phyloP scores from a whole-genome alignment of 1,284 basidiomycete species.

The Naganishia liquefaciens region DNA sequence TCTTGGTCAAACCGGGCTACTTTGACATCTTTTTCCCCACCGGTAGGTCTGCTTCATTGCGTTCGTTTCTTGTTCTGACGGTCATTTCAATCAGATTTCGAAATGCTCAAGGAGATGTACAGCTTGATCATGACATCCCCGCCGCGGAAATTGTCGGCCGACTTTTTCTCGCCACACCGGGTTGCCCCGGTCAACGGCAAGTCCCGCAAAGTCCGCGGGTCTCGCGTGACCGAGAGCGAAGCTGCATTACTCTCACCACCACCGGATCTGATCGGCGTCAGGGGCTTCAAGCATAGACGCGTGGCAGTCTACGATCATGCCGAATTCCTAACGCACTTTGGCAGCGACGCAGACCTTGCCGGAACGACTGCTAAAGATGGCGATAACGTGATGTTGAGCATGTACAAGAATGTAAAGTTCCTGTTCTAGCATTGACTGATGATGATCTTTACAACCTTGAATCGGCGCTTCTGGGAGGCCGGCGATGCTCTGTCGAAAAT shows the following conservation, averaged over 20 bases:
- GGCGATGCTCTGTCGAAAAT: background rate
- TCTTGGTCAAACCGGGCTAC: slow-evolving; percentile 90
- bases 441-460: background rate
- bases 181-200: background rate
- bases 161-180: slow-evolving; percentile 21
- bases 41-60: slow-evolving; percentile 40
- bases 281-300: slow-evolving; percentile 45
- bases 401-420: slow-evolving; percentile 53
- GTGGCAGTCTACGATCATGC: slow-evolving; percentile 50
- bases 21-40: slow-evolving; percentile 99
- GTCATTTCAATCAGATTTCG: slow-evolving; percentile 64
- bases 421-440: slow-evolving; percentile 44
- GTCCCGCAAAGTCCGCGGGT: background rate
- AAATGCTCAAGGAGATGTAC: slow-evolving; percentile 81
- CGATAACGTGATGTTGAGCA: slow-evolving; percentile 47
- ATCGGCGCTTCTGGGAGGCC: background rate
- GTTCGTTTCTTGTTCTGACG: slow-evolving; percentile 41
- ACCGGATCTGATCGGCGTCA: slow-evolving; percentile 38
- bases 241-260: slow-evolving; percentile 6
- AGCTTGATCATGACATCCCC: slow-evolving; percentile 66
- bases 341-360: slow-evolving; percentile 41
- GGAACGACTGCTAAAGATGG: slow-evolving; percentile 47
- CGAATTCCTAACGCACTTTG: slow-evolving; percentile 48
- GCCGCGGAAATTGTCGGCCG: slow-evolving; percentile 31
- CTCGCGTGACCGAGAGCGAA: background rate